Evolutionary conservation across 148 eudicot genomes (phyloP).

Genomic region (Euryodendron excelsum): DNA sequence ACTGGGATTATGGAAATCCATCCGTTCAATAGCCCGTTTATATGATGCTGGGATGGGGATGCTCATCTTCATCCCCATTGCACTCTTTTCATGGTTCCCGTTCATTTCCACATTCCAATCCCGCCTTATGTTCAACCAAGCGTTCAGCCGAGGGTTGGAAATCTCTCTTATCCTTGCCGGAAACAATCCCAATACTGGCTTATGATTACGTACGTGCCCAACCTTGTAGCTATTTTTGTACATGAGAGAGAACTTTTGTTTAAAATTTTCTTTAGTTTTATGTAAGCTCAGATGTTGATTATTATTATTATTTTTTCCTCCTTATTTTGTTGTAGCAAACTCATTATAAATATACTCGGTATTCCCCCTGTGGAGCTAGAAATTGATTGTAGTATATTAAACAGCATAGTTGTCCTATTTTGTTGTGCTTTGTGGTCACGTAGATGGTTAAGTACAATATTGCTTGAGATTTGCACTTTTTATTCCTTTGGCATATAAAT

Average conservation of each 20-base stretch:
- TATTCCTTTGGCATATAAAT: too few species aligned
- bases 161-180: constrained; percentile 98
- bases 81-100: constrained; percentile 93
- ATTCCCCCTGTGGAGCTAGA: constrained; percentile 1
- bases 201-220: constrained; percentile 26
- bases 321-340: background rate
- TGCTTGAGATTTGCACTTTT: too few species aligned
- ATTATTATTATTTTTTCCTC: background rate
- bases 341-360: background rate
- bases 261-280: background rate
- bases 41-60: constrained; percentile 99
- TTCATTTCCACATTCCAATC: constrained; percentile 96
- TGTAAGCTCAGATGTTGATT: background rate
- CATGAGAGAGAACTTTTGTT: constrained; percentile 7
- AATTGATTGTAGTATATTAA: background rate
- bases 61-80: constrained; percentile 85
- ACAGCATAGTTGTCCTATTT: too few species aligned
- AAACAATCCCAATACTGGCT: constrained; percentile 76
- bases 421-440: too few species aligned
- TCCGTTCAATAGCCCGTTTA: constrained; percentile 83
- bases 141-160: constrained; percentile 94
- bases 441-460: too few species aligned
- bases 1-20: constrained; percentile 83
- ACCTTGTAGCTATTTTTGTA: background rate
- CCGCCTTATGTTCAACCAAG: constrained; percentile 98